Conservation (phyloP, 2,329 filamentous ascomycete genomes). For the Plectosphaerella plurivora region DNA sequence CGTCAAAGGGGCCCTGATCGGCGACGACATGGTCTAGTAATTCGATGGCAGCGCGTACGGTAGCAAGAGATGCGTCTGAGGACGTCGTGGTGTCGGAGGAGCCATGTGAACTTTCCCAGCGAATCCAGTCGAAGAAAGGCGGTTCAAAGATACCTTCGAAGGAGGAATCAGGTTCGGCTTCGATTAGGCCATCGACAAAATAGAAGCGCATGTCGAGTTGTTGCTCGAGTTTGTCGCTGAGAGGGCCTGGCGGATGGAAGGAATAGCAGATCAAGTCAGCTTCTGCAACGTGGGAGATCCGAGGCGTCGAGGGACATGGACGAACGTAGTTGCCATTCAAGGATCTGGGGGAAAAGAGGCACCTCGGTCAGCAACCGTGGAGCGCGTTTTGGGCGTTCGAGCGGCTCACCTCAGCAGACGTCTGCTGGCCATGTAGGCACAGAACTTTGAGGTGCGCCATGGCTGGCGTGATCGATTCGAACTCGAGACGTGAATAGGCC, state of each 20-base stretch:
- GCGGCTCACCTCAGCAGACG: not conserved
- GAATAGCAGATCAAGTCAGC: not conserved
- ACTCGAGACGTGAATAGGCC: too few species aligned
- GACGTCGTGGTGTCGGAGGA: not conserved
- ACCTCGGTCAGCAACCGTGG: not conserved
- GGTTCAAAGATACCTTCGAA: not conserved
- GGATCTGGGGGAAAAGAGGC: not conserved
- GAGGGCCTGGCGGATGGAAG: not conserved
- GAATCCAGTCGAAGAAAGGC: not conserved
- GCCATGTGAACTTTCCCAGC: not conserved
- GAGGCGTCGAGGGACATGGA: not conserved
- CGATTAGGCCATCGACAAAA: not conserved
- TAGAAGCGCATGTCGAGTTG: not conserved
- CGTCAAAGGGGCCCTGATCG: slow-evolving; percentile 15
- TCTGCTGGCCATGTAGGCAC: not conserved
- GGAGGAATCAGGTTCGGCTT: not conserved
- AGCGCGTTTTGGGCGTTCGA: not conserved
- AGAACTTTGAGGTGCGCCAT: not conserved
- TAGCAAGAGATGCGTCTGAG: not conserved
- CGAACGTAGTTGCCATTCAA: not conserved
- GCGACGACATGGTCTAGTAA: slow-evolving; percentile 1
- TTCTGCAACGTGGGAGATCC: not conserved
- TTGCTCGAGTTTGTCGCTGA: not conserved
- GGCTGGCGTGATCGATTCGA: too few species aligned
- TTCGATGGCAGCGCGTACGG: not conserved